phyloP scores from a whole-genome alignment of 164 flowering plant genomes.

The Piper betle region DNA sequence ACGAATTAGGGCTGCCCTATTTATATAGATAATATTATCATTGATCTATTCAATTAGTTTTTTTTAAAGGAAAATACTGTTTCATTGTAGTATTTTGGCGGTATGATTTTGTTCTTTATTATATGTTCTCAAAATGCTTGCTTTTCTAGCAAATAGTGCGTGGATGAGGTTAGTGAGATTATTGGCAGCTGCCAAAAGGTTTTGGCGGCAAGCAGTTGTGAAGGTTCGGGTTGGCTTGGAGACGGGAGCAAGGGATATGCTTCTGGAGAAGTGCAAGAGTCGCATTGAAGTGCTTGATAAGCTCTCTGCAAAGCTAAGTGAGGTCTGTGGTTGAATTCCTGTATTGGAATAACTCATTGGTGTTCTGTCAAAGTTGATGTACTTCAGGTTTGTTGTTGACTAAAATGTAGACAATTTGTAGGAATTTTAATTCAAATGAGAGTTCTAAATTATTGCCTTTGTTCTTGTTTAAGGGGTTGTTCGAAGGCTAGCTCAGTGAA shows the following conservation, averaged over 20 bases:
- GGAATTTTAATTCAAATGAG: background rate
- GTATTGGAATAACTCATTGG: background rate
- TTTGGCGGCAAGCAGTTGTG: constrained; percentile 51
- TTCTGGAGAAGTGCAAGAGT: constrained; percentile 60
- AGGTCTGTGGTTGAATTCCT: constrained; percentile 26
- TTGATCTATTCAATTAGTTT: too few species aligned
- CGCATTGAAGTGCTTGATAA: constrained; percentile 65
- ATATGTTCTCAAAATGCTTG: background rate
- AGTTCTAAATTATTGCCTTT: background rate
- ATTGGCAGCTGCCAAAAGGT: constrained; percentile 18
- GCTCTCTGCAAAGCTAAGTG: constrained; percentile 51
- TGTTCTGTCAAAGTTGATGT: background rate
- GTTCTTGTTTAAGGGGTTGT: background rate
- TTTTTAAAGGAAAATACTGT: background rate
- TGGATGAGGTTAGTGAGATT: constrained; percentile 1
- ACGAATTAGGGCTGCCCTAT: too few species aligned
- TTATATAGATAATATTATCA: too few species aligned
- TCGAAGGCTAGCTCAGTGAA: constrained; percentile 63
- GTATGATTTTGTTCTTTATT: constrained; percentile 51
- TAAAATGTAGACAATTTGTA: background rate
- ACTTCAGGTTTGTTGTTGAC: background rate
- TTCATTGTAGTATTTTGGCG: constrained; percentile 16
- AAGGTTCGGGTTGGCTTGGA: constrained; percentile 40
- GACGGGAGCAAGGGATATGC: constrained; percentile 7
- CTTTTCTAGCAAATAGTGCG: background rate